Evolutionary conservation across 129 eudicot species (phyloP).

Genomic region (Chrysanthemum makinoi): DNA sequence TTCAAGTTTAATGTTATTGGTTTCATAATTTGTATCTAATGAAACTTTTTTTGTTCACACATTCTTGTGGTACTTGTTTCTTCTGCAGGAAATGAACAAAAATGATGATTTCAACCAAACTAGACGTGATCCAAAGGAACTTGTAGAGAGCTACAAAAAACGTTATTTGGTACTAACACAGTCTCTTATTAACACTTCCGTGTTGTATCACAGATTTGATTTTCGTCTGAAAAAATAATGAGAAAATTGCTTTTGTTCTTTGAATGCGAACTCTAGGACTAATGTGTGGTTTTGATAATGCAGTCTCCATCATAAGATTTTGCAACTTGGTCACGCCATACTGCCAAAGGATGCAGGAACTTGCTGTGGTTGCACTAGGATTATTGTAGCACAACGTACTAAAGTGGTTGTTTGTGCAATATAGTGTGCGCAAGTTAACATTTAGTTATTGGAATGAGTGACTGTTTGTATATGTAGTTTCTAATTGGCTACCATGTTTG

Average conservation of each 20-base stretch:
- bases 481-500: no score
- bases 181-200: constrained; percentile 1
- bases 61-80: background rate
- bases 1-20: constrained; percentile 2
- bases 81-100: constrained; percentile 67
- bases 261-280: background rate
- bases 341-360: constrained; percentile 19
- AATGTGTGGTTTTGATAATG: constrained; percentile 9
- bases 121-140: constrained; percentile 66
- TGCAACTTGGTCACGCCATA: background rate
- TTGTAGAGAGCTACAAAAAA: constrained; percentile 65
- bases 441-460: background rate
- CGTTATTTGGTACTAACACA: constrained; percentile 49
- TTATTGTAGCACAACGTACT: background rate
- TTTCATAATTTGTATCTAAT: background rate
- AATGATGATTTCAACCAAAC: constrained; percentile 62
- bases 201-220: background rate
- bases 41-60: background rate
- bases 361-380: background rate
- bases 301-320: constrained; percentile 26
- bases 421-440: constrained; percentile 11
- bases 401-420: background rate
- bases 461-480: background rate
- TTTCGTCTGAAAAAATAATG: constrained; percentile 3
- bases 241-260: background rate